These are phyloP conservation scores for Podila epicladia DNA, from an alignment of 192 early-diverging fungal species.

Conservation along the genomic window DNA sequence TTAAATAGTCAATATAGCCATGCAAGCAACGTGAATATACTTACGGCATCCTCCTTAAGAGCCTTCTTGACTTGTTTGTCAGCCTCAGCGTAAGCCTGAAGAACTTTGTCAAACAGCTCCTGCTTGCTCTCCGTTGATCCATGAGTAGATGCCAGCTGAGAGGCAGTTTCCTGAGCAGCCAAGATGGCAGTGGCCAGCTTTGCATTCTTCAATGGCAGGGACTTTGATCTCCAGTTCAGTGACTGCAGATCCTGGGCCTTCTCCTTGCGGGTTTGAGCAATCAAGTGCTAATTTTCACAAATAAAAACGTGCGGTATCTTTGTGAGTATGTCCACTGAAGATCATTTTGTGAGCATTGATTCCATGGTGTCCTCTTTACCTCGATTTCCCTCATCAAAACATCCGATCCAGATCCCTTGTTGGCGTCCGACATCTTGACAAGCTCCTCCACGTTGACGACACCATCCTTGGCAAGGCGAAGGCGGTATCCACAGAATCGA, in stretches of 20 bases:
- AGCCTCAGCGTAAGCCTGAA: conserved; percentile 68
- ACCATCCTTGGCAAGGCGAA: conserved; percentile 56
- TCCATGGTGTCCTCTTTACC: conserved; percentile 7
- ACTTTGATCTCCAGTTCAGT: conserved; percentile 59
- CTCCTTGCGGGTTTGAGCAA: conserved; percentile 54
- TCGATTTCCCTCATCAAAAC: conserved; percentile 60
- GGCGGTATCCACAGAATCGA: conserved; percentile 80
- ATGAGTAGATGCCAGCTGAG: conserved; percentile 23
- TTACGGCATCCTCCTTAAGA: conserved; percentile 70
- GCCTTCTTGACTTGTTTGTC: conserved; percentile 67
- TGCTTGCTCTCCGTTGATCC: conserved; percentile 47
- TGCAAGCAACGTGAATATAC: background rate
- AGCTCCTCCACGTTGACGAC: conserved; percentile 55
- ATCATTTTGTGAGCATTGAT: background rate
- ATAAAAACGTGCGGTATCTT: background rate
- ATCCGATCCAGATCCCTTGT: conserved; percentile 57
- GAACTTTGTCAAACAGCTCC: conserved; percentile 62
- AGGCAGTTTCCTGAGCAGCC: conserved; percentile 55
- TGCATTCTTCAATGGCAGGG: conserved; percentile 54
- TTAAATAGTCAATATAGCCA: background rate
- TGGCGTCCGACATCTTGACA: conserved; percentile 55
- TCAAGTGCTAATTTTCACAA: conserved; percentile 19
- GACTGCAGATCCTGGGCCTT: conserved; percentile 50
- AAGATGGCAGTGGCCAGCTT: conserved; percentile 58
- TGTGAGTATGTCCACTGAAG: background rate